phyloP scores from a whole-genome alignment of 176 grass and related monocot genomes.

The Aegilops sharonensis region DNA sequence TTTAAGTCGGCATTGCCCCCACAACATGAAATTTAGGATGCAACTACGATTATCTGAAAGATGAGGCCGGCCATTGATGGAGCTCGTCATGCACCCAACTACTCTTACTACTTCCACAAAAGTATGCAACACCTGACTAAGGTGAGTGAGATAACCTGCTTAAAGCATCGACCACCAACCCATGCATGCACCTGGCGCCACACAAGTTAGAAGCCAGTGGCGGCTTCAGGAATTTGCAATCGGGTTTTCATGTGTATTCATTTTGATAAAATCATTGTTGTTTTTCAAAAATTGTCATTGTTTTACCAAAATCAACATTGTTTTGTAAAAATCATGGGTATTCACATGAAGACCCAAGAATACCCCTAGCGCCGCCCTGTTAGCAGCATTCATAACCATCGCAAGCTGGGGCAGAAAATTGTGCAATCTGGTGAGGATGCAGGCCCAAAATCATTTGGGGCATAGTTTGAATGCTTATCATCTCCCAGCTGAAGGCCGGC shows the following conservation, averaged over 20 bases:
- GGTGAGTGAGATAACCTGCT: slow-evolving; percentile 10
- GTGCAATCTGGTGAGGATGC: neutral
- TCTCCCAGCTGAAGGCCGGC: neutral
- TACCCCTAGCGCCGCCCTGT: too few relatives aligned
- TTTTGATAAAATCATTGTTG: too few relatives aligned
- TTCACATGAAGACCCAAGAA: too few relatives aligned
- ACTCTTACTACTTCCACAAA: neutral
- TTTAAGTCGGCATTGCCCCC: neutral
- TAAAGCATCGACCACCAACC: neutral
- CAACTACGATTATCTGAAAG: neutral
- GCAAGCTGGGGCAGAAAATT: neutral
- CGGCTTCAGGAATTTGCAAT: too few relatives aligned
- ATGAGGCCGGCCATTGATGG: slow-evolving; percentile 27
- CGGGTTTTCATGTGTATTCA: too few relatives aligned
- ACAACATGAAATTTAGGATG: neutral
- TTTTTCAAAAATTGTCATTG: too few relatives aligned
- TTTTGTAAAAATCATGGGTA: too few relatives aligned
- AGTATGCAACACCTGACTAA: neutral
- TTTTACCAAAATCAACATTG: too few relatives aligned
- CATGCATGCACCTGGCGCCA: slow-evolving; percentile 40
- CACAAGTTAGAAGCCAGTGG: too few relatives aligned
- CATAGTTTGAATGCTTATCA: slow-evolving; percentile 32
- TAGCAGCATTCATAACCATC: neutral
- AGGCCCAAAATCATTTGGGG: neutral
- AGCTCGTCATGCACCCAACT: neutral